phyloP scores from a whole-genome alignment of 1,284 basidiomycete species.

The Cystobasidium slooffiae region DNA sequence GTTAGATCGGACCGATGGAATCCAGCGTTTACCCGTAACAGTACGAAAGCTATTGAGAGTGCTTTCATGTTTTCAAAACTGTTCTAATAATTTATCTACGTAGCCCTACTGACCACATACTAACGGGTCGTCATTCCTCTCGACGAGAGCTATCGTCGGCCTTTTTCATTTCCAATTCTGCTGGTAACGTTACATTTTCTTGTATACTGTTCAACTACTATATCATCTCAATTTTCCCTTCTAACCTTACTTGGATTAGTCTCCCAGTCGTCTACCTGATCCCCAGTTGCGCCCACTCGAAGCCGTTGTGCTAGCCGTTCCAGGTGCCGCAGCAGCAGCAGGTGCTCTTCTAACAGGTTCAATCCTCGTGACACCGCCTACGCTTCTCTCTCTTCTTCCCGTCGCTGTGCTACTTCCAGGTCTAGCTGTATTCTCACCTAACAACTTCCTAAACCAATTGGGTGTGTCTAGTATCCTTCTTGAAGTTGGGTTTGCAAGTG shows the following conservation, averaged over 20 bases:
- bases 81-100: too few species aligned
- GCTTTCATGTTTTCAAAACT: too few species aligned
- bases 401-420: background rate
- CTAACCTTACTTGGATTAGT: background rate
- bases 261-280: slow-evolving; percentile 18
- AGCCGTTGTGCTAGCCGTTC: background rate
- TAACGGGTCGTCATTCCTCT: too few species aligned
- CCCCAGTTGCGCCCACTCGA: slow-evolving; percentile 7
- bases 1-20: too few species aligned
- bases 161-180: too few species aligned
- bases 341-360: slow-evolving; percentile 28
- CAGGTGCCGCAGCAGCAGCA: background rate
- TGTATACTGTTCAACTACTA: too few species aligned
- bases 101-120: too few species aligned
- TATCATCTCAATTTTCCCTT: background rate
- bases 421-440: background rate
- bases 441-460: slow-evolving; percentile 24
- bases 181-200: too few species aligned
- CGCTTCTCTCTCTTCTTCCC: slow-evolving; percentile 22
- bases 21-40: too few species aligned
- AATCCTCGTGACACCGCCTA: slow-evolving; percentile 37
- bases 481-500: slow-evolving; percentile 30
- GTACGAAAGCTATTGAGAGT: too few species aligned
- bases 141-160: too few species aligned
- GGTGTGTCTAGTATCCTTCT: slow-evolving; percentile 32